Conservation (phyloP, 345 rosid genomes). For the Erucastrum elatum region DNA sequence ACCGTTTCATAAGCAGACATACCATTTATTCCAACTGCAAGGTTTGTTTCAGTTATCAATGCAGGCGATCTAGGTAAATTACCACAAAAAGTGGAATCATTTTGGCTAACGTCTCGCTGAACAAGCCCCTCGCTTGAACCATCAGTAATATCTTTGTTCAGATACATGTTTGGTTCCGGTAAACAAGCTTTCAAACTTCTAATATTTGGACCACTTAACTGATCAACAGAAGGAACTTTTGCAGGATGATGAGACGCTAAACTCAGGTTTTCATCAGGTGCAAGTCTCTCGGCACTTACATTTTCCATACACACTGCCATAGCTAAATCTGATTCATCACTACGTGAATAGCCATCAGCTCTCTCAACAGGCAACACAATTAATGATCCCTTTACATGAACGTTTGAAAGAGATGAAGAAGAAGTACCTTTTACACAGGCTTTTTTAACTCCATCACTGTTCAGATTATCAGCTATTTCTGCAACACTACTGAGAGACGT, state of each 20-base stretch:
- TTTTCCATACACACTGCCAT: conserved; percentile 39
- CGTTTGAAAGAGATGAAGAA: conserved; percentile 34
- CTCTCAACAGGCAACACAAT: conserved; percentile 30
- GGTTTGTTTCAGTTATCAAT: conserved; percentile 28
- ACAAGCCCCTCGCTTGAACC: conserved; percentile 30
- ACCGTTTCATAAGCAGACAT: conserved; percentile 32
- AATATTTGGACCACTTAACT: conserved; percentile 24
- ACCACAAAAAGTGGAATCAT: conserved; percentile 36
- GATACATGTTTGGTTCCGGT: conserved; percentile 37
- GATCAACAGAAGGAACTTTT: conserved; percentile 24
- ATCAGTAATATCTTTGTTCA: conserved; percentile 30
- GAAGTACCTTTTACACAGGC: conserved; percentile 27
- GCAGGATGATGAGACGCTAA: conserved; percentile 43
- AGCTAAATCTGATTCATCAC: conserved; percentile 41
- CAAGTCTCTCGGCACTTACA: conserved; percentile 35
- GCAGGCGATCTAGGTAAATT: conserved; percentile 37
- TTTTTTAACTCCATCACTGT: conserved; percentile 36
- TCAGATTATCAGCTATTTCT: conserved; percentile 16
- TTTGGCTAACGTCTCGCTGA: conserved; percentile 40
- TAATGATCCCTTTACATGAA: conserved; percentile 31
- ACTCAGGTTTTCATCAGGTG: conserved; percentile 40
- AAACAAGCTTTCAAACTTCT: conserved; percentile 34
- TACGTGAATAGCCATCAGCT: conserved; percentile 32
- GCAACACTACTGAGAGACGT: conserved; percentile 1
- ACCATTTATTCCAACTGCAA: conserved; percentile 34